Percentiles rank a stretch among this genome's conserved stretches.
phyloP scores from a whole-genome alignment of 768 basidiomycete species.

The Boletus sp. region DNA sequence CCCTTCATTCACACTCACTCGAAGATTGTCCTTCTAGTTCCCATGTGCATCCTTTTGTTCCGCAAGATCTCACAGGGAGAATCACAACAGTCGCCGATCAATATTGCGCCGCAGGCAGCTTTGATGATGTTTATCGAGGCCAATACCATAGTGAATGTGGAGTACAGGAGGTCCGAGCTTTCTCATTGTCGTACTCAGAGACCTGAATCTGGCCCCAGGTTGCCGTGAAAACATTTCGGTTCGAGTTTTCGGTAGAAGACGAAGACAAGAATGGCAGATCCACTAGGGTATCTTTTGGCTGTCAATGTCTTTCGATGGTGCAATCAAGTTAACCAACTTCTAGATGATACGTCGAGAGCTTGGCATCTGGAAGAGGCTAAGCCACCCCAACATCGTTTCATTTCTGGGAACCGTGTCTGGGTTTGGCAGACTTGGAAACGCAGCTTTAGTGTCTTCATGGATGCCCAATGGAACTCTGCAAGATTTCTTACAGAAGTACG shows the following conservation, averaged over 20 bases:
- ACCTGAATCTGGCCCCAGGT: background rate
- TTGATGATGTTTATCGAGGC: slow-evolving; percentile 6
- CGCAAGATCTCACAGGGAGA: slow-evolving; percentile 4
- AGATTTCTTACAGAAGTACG: background rate
- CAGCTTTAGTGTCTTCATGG: slow-evolving; percentile 9
- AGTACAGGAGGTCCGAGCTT: background rate
- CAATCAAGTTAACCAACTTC: background rate
- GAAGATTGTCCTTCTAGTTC: no score
- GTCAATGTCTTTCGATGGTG: background rate
- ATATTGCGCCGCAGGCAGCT: slow-evolving; percentile 4
- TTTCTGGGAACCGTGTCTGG: slow-evolving; percentile 8
- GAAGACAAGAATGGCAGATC: background rate
- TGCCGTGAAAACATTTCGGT: slow-evolving; percentile 12
- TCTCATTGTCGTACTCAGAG: background rate
- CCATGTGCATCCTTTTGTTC: background rate
- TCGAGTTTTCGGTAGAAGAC: slow-evolving; percentile 1
- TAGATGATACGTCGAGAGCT: slow-evolving; percentile 16
- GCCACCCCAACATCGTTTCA: slow-evolving; percentile 11
- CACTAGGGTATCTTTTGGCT: background rate
- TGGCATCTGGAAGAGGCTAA: slow-evolving; percentile 9
- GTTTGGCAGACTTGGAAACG: slow-evolving; percentile 7
- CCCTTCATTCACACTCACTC: no score
- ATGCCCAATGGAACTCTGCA: slow-evolving; percentile 12
- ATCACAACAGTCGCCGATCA: background rate
- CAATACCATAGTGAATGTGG: background rate